These are phyloP conservation scores for Phytopythium cucurbitacearum DNA, from an alignment of 352 stramenopile species.

Conservation along the genomic window DNA sequence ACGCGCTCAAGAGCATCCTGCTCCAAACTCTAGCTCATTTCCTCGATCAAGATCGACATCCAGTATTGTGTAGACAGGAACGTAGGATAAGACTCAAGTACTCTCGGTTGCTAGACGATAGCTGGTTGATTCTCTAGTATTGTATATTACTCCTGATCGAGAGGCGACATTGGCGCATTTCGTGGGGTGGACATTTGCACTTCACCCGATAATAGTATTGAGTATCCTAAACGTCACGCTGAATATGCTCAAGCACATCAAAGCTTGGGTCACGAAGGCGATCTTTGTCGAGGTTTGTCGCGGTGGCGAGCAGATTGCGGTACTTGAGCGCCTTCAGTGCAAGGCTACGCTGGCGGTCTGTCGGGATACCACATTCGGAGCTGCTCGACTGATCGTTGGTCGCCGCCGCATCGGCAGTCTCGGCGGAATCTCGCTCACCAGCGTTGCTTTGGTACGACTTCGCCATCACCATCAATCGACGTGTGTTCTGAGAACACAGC, in stretches of 20 bases:
- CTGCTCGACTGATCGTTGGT: not conserved
- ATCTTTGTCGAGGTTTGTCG: slow-evolving; percentile 21
- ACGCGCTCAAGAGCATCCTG: too few species aligned
- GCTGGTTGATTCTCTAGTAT: too few species aligned
- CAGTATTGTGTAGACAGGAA: too few species aligned
- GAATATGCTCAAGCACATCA: slow-evolving; percentile 25
- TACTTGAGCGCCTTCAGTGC: slow-evolving; percentile 32
- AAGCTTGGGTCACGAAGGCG: slow-evolving; percentile 25
- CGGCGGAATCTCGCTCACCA: not conserved
- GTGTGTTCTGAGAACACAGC: slow-evolving; percentile 20
- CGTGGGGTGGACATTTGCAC: too few species aligned
- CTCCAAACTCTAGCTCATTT: too few species aligned
- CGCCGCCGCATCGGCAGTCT: not conserved
- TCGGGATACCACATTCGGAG: not conserved
- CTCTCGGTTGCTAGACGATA: too few species aligned
- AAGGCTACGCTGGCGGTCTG: slow-evolving; percentile 20
- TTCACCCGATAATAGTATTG: too few species aligned
- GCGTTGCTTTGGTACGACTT: not conserved
- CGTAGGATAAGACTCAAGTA: too few species aligned
- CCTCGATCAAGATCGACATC: too few species aligned
- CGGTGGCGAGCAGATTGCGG: slow-evolving; percentile 22
- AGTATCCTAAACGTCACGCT: too few species aligned
- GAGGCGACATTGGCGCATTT: too few species aligned
- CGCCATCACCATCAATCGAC: slow-evolving; percentile 20
- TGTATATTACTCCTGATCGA: too few species aligned